These are phyloP conservation scores for Stachybotrys elegans DNA, from an alignment of 2,329 filamentous ascomycete species.

Conservation along the genomic window DNA sequence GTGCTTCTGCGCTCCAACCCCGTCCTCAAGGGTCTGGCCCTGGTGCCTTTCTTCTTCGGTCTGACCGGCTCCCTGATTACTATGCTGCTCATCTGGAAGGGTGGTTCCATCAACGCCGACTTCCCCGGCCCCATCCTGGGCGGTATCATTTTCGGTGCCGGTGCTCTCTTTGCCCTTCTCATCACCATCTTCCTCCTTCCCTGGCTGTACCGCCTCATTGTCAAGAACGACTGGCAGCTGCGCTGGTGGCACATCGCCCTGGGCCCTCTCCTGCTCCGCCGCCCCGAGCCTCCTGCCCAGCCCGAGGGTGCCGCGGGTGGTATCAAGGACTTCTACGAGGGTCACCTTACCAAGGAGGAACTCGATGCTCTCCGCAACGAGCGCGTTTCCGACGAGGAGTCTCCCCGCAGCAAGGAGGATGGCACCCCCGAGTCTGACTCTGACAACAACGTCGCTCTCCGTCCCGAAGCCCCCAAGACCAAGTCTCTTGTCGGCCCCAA, in stretches of 20 bases:
- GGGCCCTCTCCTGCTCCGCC: constrained; percentile 47
- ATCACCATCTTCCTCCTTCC: constrained; percentile 50
- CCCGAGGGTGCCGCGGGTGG: constrained; percentile 59
- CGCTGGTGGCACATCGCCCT: constrained; percentile 48
- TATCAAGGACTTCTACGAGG: constrained; percentile 51
- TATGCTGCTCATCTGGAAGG: constrained; percentile 59
- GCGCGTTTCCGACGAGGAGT: constrained; percentile 3
- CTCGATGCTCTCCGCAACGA: constrained; percentile 29
- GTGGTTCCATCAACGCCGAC: constrained; percentile 36
- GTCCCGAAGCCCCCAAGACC: constrained; percentile 8
- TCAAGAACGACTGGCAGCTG: constrained; percentile 57
- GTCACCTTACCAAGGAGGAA: constrained; percentile 48
- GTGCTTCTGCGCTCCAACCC: constrained; percentile 53
- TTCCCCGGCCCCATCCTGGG: constrained; percentile 35
- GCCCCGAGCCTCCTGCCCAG: constrained; percentile 44
- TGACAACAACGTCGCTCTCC: not conserved
- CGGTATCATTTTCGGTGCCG: constrained; percentile 50
- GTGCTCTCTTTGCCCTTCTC: constrained; percentile 43
- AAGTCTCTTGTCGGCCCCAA: constrained; percentile 15
- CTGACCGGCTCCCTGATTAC: constrained; percentile 49
- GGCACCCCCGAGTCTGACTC: constrained; percentile 19
- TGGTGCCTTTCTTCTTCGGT: constrained; percentile 53
- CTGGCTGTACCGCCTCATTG: constrained; percentile 52
- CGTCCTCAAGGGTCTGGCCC: constrained; percentile 45
- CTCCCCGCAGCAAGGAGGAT: constrained; percentile 1